These are phyloP conservation scores for Sporothrix variecibatus DNA, from an alignment of 2,329 filamentous ascomycete genomes.

Conservation along the genomic window DNA sequence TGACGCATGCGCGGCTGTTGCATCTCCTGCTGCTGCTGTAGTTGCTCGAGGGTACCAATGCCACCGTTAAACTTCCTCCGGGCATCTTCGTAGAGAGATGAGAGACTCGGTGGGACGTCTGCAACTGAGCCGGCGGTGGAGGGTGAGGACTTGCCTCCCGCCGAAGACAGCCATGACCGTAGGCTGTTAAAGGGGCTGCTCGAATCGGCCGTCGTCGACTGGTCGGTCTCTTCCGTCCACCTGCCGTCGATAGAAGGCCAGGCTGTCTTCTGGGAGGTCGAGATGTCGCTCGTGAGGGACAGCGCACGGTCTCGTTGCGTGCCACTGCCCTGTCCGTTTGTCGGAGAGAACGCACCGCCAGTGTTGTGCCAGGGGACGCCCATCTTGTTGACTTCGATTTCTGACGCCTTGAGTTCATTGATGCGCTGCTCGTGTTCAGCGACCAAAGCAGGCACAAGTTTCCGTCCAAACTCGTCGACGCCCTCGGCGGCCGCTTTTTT, in stretches of 20 bases:
- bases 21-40: neutral
- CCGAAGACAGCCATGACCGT: conserved; percentile 31
- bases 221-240: conserved; percentile 28
- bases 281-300: conserved; percentile 28
- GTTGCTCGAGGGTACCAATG: neutral
- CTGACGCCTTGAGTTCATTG: conserved; percentile 30
- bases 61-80: conserved; percentile 9
- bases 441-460: conserved; percentile 29
- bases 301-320: conserved; percentile 27
- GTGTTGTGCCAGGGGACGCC: conserved; percentile 30
- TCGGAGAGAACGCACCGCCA: neutral
- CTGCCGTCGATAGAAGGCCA: conserved; percentile 27
- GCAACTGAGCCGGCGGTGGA: conserved; percentile 28
- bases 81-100: conserved; percentile 30
- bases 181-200: conserved; percentile 32
- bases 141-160: conserved; percentile 21
- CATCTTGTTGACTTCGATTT: conserved; percentile 31
- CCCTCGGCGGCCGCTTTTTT: conserved; percentile 23
- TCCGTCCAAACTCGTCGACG: conserved; percentile 29
- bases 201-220: conserved; percentile 28
- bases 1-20: conserved; percentile 47
- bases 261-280: conserved; percentile 1
- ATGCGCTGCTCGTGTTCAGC: conserved; percentile 33
- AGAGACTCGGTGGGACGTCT: conserved; percentile 22
- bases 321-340: neutral